Evolutionary conservation across 202 grass and related monocot genomes (phyloP).

Genomic region (Brachypodium distachyon): DNA sequence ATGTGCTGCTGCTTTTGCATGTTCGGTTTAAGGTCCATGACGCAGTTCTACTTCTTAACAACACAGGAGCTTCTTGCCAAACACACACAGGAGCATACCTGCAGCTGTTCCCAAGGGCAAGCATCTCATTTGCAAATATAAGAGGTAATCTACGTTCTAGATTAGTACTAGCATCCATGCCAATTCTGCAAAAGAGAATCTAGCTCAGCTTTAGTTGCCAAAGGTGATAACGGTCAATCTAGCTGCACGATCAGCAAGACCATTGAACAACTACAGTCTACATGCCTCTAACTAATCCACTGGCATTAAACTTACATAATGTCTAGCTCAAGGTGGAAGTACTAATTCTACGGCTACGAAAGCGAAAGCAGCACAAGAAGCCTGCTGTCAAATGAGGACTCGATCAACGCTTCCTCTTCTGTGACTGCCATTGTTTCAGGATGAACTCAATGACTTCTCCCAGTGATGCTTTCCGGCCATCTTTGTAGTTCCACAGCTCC

Average conservation of each 20-base stretch:
- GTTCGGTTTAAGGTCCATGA: too few relatives aligned
- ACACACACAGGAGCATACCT: too few relatives aligned
- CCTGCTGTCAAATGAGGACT: neutral
- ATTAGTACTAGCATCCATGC: neutral
- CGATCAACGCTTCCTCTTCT: neutral
- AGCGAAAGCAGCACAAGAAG: neutral
- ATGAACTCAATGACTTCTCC: slow-evolving; percentile 42
- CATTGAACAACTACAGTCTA: too few relatives aligned
- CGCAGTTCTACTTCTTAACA: too few relatives aligned
- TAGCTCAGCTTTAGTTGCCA: neutral
- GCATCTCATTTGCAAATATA: neutral
- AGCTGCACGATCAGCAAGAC: too few relatives aligned
- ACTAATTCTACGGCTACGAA: neutral
- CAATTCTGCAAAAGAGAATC: neutral
- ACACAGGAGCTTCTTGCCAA: too few relatives aligned
- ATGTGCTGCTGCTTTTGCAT: too few relatives aligned
- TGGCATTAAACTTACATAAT: neutral
- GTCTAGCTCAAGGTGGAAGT: neutral
- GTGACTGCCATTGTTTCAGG: neutral
- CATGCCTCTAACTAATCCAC: neutral
- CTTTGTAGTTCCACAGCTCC: slow-evolving; percentile 50
- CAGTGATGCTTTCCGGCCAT: slow-evolving; percentile 29
- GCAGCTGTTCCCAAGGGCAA: neutral
- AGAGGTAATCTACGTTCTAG: neutral
- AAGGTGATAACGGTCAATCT: neutral